Evolutionary conservation across 2,329 filamentous ascomycete genomes (phyloP), one percentile per base, ranked within the genome.

Genomic region (Setomelanomma holmii): DNA sequence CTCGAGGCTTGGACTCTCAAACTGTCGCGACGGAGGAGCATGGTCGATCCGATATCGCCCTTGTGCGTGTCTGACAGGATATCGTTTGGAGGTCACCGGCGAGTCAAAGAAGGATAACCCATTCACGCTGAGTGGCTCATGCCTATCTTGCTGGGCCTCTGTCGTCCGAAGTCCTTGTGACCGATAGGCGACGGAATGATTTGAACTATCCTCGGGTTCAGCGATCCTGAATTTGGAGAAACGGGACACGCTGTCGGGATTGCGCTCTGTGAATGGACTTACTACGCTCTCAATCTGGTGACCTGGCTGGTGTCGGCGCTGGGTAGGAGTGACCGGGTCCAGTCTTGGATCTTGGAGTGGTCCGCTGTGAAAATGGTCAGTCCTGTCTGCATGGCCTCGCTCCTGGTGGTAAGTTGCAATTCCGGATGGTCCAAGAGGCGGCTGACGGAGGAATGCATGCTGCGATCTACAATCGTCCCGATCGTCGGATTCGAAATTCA

Each of bases 211-310:
- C 23, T 63, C 53, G 41, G 51, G 63, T 60, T 72, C 64, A 69
- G 65, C 54, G 56, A 63, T 48, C 49, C 58, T 44, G 42, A 52
- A 22, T 40, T 50, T 50, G 35, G 56, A 47, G 41, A 47, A 46
- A 6, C 40, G 12, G 47, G 56, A 50, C 49, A 53, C 54, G 53
- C 53, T 51, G 34, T 44, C 56, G 55, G 51, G 58, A 40, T 47
- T 63, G 53, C 49, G 61, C 40, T 55, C 60, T 56, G 78, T 77
- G 56, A 76, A 76, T 8, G 76, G 73, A 70, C 76, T 78, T 63
- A 73, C 65, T 47, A 77, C 70, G 64, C 35, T 69, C 40, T 70
- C 60, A 43, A 61, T 45, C 49, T 62, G 56, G 14, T 45, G 51
- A 4, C 35, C 43, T n/a, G 63, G 55, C 39, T 62, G 53, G 11